Conservation (phyloP, 2,329 filamentous ascomycete genomes). For the Calcarisporium arbuscula region DNA sequence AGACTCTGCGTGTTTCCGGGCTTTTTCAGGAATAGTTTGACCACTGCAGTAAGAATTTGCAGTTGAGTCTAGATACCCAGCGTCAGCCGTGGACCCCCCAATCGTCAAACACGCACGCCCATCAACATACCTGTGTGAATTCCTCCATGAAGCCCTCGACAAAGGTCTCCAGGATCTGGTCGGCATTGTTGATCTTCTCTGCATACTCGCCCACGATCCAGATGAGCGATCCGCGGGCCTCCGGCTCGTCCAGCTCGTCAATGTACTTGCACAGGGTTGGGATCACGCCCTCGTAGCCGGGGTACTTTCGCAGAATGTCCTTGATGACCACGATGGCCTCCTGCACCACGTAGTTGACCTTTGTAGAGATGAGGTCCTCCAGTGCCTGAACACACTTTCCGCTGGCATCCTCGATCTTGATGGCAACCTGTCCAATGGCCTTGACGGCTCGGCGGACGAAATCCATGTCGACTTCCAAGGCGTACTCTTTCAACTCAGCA, state of each 20-base stretch:
- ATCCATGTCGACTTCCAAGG: constrained; percentile 96
- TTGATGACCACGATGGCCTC: constrained; percentile 99
- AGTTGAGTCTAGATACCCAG: constrained; percentile 69
- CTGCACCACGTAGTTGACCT: constrained; percentile 98
- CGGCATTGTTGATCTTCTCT: constrained; percentile 98
- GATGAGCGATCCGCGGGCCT: constrained; percentile 83
- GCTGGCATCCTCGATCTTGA: constrained; percentile 93
- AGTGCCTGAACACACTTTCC: constrained; percentile 94
- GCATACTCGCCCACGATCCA: constrained; percentile 99
- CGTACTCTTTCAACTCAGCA: constrained; percentile 91
- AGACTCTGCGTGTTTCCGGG: constrained; percentile 84
- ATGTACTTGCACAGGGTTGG: constrained; percentile 94
- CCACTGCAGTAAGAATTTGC: constrained; percentile 92
- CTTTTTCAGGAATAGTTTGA: constrained; percentile 96
- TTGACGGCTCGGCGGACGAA: constrained; percentile 97
- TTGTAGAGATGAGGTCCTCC: constrained; percentile 89
- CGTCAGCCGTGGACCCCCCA: constrained; percentile 5
- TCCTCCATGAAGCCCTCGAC: constrained; percentile 94
- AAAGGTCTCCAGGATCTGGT: constrained; percentile 84
- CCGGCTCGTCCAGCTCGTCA: constrained; percentile 91
- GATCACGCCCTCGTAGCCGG: constrained; percentile 96
- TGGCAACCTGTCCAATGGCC: constrained; percentile 94
- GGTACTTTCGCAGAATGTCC: constrained; percentile 95
- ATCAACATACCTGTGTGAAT: constrained; percentile 70
- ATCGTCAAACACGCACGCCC: neutral